Evolutionary conservation across 805 yeast genomes (phyloP).

Genomic region (Teunomyces cretensis): DNA sequence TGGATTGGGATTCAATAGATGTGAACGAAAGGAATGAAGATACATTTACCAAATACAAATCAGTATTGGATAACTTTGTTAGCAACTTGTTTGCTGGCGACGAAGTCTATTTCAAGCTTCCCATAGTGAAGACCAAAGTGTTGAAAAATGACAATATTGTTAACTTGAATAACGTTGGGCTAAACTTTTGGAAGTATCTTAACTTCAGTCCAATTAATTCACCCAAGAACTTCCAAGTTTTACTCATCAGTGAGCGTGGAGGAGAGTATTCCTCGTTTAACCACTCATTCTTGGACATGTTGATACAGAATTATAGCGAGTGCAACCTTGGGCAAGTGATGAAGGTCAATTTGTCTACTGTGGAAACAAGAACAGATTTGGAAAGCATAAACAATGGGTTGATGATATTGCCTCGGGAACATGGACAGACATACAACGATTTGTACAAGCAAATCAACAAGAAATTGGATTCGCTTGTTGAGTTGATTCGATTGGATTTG

Average conservation of each 20-base stretch:
- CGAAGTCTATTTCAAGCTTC: conserved; percentile 21
- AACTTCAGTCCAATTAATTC: conserved; percentile 54
- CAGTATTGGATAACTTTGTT: conserved; percentile 13
- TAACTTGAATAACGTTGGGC: conserved; percentile 45
- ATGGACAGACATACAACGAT: conserved; percentile 21
- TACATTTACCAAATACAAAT: conserved; percentile 21
- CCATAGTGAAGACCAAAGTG: conserved; percentile 27
- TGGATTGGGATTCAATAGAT: conserved; percentile 39
- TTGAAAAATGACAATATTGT: conserved; percentile 40
- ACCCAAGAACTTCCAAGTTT: conserved; percentile 50
- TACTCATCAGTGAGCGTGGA: conserved; percentile 42
- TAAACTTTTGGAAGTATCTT: conserved; percentile 56
- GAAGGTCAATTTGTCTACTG: conserved; percentile 26
- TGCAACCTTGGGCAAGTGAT: conserved; percentile 49
- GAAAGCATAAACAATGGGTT: conserved; percentile 30
- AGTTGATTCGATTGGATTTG: conserved; percentile 37
- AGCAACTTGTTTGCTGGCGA: conserved; percentile 15
- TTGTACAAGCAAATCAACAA: conserved; percentile 30
- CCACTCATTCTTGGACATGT: conserved; percentile 40
- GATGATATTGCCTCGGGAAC: conserved; percentile 22
- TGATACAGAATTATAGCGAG: conserved; percentile 46
- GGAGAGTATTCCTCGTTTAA: conserved; percentile 21
- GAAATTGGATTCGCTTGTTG: conserved; percentile 32
- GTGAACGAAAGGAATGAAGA: conserved; percentile 15
- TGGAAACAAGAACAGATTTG: conserved; percentile 28